Evolutionary conservation across 2,329 filamentous ascomycete species (phyloP).

Genomic region (Nemania sp.): DNA sequence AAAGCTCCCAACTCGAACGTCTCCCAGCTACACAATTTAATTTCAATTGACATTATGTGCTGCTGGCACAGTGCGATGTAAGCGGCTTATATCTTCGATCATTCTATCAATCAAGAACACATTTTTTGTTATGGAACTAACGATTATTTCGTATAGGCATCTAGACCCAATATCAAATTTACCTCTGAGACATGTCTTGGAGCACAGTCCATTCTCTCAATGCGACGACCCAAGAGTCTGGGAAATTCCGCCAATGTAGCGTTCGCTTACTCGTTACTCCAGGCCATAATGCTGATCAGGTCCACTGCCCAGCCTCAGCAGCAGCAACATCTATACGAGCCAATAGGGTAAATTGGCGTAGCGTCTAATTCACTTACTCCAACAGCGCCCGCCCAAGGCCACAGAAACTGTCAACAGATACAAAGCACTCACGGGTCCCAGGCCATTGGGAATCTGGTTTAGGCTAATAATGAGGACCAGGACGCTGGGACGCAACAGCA

Average conservation of each 20-base stretch:
- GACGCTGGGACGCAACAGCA: conserved; percentile 7
- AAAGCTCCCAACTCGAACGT: not conserved
- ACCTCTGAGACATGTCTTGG: not conserved
- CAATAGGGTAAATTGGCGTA: conserved; percentile 16
- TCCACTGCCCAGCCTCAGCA: too few relatives aligned
- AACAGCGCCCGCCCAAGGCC: not conserved
- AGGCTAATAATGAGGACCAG: conserved; percentile 17
- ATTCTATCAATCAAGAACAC: too few relatives aligned
- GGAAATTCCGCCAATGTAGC: not conserved
- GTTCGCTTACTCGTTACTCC: not conserved
- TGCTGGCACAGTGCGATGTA: not conserved
- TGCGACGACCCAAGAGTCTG: not conserved
- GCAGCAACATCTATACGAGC: not conserved
- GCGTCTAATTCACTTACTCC: not conserved
- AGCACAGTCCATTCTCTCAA: not conserved
- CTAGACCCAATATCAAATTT: not conserved
- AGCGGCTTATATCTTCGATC: not conserved
- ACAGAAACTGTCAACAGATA: too few relatives aligned
- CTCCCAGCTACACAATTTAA: not conserved
- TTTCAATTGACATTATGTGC: not conserved
- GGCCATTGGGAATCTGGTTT: conserved; percentile 15
- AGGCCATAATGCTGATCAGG: not conserved
- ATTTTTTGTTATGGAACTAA: too few relatives aligned
- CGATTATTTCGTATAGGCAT: too few relatives aligned
- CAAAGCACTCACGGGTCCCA: not conserved